phyloP scores from a whole-genome alignment of 306 rosid genomes.

The Arachis hypogaea region DNA sequence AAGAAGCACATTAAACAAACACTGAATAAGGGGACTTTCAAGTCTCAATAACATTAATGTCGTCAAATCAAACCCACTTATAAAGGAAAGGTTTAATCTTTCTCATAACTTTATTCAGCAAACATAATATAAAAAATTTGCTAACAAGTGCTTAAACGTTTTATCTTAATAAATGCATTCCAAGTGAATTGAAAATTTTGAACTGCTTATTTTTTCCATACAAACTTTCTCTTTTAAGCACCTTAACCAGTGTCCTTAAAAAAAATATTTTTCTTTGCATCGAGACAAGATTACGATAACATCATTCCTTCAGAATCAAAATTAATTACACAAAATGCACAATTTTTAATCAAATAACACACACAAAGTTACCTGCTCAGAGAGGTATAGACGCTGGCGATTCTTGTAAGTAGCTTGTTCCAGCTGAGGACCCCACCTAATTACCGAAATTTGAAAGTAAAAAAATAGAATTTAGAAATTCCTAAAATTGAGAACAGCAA shows the following conservation, averaged over 20 bases:
- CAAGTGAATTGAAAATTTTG: no score
- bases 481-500: not conserved
- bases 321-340: not conserved
- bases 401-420: conserved; percentile 97
- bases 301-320: not conserved
- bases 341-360: not conserved
- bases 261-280: no score
- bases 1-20: not conserved
- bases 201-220: no score
- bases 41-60: not conserved
- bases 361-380: conserved; percentile 67
- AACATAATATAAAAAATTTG: no score
- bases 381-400: conserved; percentile 93
- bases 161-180: no score
- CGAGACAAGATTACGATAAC: not conserved
- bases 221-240: no score
- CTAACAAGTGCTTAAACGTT: no score
- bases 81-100: not conserved
- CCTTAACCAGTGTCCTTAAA: no score
- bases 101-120: not conserved
- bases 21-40: not conserved
- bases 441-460: not conserved
- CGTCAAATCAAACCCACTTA: not conserved
- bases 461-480: not conserved
- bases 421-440: conserved; percentile 97